Evolutionary conservation across 306 rosid species (phyloP), one percentile per base, ranked within the genome.

Genomic region (Citrullus mucosospermus): DNA sequence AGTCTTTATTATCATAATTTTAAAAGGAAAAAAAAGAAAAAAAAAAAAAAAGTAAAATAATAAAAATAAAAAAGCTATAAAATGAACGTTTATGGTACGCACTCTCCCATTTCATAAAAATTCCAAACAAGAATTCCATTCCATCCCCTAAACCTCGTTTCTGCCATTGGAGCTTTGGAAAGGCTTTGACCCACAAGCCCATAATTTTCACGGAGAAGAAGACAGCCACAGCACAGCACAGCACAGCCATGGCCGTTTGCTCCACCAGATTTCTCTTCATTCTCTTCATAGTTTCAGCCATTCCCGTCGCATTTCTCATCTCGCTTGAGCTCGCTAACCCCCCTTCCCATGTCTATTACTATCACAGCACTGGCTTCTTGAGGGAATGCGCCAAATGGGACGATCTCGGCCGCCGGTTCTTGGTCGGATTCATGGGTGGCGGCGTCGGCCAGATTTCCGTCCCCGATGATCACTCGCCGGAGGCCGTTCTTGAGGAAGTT

Each of bases 321-420:
- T 89, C 96, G 2, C 73, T 92, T 2, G 97, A 94, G 86, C 85
- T 89, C 50, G 84, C 92, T 17, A 56, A 80, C 2, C 89, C 93
- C 41, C 1, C 89, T 3, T 84, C 89, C 60, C 95, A 91, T 70
- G 91, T 90, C 25, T 94, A 86, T 66, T 81, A 82, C 85, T 94
- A 94, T 78, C 92, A 87, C 86, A 81, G 93, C 85, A 2, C 79
- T 63, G 88, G 95, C 44, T 92, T 86, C 90, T 77, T 94, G 60
- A 82, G 90, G 67, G 98, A 94, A 82, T 87, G 92, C 71, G 83
- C 85, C 60, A 95, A 89, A 80, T 95, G 97, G 97, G 98, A 92
- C 81, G 81, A 87, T 25, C 87, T 43, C 72, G 11, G 85, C 83
- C 75, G 78, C 60, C 97, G 97, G 39, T 95, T 95, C 86, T 78